Evolutionary conservation across 139 green algal species (phyloP).

Genomic region (Nannochloris sp.): DNA sequence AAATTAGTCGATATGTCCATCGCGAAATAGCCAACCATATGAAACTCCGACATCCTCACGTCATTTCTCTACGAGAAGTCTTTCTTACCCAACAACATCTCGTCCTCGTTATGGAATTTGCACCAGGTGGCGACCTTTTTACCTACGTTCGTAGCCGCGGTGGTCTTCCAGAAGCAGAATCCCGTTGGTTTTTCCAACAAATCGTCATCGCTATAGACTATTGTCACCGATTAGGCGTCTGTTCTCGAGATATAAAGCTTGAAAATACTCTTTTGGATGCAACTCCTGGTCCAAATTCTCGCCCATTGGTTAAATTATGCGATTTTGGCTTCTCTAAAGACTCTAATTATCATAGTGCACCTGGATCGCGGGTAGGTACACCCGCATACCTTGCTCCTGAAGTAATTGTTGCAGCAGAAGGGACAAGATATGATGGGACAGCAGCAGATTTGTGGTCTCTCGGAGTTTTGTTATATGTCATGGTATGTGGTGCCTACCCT

Average conservation of each 20-base stretch:
- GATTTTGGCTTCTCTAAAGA: slow-evolving; percentile 68
- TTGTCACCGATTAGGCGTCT: slow-evolving; percentile 79
- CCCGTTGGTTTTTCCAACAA: slow-evolving; percentile 99
- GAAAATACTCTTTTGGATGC: slow-evolving; percentile 96
- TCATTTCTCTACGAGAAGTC: slow-evolving; percentile 86
- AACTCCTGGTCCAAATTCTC: slow-evolving; percentile 6
- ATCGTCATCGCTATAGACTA: slow-evolving; percentile 92
- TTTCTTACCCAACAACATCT: slow-evolving; percentile 58
- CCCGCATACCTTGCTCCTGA: slow-evolving; percentile 96
- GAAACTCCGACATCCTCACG: slow-evolving; percentile 88
- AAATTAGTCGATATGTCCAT: slow-evolving; percentile 80
- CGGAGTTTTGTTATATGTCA: slow-evolving; percentile 97
- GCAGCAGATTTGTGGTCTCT: slow-evolving; percentile 93
- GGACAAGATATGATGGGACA: slow-evolving; percentile 79
- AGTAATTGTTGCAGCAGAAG: slow-evolving; percentile 72
- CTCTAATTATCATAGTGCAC: slow-evolving; percentile 65
- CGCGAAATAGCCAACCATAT: slow-evolving; percentile 95
- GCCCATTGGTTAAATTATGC: slow-evolving; percentile 52
- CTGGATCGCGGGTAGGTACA: slow-evolving; percentile 83
- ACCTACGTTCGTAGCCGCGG: slow-evolving; percentile 67
- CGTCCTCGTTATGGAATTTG: slow-evolving; percentile 79
- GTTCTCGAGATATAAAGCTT: slow-evolving; percentile 89
- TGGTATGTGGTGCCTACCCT: slow-evolving; percentile 84
- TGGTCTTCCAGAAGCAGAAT: slow-evolving; percentile 86
- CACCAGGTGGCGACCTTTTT: slow-evolving; percentile 65